phyloP scores from a whole-genome alignment of 164 flowering plant genomes.

The Paratinospora sagittata region DNA sequence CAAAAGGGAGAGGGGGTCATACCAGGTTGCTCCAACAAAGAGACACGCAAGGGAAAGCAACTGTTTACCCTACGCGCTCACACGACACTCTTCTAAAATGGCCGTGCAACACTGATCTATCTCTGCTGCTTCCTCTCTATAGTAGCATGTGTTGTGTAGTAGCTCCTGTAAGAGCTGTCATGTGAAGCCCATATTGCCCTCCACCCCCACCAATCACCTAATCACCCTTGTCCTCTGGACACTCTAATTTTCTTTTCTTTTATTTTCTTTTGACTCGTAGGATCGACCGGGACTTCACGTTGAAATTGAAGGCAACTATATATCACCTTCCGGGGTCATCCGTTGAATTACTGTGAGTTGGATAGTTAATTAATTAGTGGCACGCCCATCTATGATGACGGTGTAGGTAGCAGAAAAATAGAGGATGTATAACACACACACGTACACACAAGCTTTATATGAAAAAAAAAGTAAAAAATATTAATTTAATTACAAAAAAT shows the following conservation, averaged over 20 bases:
- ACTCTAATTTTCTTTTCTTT: no score
- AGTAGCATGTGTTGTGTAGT: neutral
- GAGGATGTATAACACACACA: no score
- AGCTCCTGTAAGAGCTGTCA: neutral
- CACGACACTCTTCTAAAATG: neutral
- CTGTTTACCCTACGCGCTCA: neutral
- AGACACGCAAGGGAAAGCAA: neutral
- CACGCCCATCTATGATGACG: no score
- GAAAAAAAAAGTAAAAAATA: no score
- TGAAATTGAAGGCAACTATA: no score
- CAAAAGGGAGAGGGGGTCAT: slow-evolving; percentile 1
- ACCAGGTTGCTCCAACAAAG: slow-evolving; percentile 7
- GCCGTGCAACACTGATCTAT: neutral
- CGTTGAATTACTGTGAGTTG: neutral
- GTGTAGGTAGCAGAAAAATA: no score
- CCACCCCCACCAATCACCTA: neutral
- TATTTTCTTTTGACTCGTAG: no score
- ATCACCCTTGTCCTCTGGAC: neutral
- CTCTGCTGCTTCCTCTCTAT: no score
- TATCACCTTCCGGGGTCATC: neutral
- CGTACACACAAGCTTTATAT: no score
- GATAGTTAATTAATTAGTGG: neutral
- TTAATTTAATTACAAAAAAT: no score
- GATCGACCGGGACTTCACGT: neutral
- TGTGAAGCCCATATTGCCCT: neutral